Conservation (phyloP, 2,329 filamentous ascomycete genomes). For the Diaporthe amygdali region DNA sequence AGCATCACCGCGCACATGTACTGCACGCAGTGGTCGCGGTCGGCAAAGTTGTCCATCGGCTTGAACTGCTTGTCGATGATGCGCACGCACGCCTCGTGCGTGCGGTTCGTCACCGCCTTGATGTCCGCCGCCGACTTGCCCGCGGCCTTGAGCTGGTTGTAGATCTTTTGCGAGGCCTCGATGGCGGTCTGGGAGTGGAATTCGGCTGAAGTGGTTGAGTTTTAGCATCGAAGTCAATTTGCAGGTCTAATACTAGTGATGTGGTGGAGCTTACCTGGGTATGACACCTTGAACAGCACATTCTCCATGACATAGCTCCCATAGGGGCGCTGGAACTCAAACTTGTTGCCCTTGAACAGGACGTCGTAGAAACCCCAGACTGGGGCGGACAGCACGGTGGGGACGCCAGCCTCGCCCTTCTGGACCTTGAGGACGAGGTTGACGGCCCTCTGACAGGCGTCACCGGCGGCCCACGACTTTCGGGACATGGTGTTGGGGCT, state of each 20-base stretch:
- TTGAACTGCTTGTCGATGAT: constrained; percentile 99
- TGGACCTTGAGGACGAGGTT: constrained; percentile 90
- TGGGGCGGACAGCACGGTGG: constrained; percentile 90
- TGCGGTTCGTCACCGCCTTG: constrained; percentile 90
- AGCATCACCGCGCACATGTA: constrained; percentile 99
- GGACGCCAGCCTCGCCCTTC: constrained; percentile 88
- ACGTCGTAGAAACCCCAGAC: constrained; percentile 99
- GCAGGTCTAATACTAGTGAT: background rate
- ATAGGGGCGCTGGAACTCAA: constrained; percentile 94
- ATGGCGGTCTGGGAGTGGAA: constrained; percentile 99
- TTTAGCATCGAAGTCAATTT: background rate
- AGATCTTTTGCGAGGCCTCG: constrained; percentile 89
- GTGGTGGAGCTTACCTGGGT: constrained; percentile 70
- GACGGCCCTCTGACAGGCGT: constrained; percentile 94
- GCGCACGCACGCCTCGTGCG: constrained; percentile 96
- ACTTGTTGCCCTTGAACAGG: constrained; percentile 93
- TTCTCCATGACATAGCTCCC: constrained; percentile 99
- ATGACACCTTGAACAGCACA: constrained; percentile 99
- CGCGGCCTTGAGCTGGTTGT: constrained; percentile 79
- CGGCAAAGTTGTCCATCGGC: constrained; percentile 99
- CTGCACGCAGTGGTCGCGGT: constrained; percentile 99
- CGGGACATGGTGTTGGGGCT: constrained; percentile 99
- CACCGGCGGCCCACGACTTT: constrained; percentile 98
- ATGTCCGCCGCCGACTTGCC: constrained; percentile 95
- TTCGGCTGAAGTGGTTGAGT: constrained; percentile 65